These are phyloP conservation scores for Marasmius sp. DNA, from an alignment of 1,284 basidiomycete species.

Conservation along the genomic window DNA sequence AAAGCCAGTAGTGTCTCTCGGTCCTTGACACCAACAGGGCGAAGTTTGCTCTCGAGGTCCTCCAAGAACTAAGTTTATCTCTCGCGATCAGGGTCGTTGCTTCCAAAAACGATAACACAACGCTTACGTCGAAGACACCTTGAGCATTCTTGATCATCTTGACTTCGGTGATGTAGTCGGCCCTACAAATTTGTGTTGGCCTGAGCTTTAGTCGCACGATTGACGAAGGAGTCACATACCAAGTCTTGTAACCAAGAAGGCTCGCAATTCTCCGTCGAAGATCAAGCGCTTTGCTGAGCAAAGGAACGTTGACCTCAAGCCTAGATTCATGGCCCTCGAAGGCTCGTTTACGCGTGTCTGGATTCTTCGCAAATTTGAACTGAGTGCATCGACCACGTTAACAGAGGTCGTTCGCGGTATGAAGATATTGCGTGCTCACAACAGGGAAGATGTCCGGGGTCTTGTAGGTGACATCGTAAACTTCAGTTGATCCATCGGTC, in stretches of 20 bases:
- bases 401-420: background rate
- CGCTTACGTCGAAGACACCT: constrained; percentile 50
- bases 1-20: constrained; percentile 63
- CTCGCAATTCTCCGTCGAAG: constrained; percentile 68
- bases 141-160: constrained; percentile 81
- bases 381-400: constrained; percentile 24
- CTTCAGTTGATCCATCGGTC: constrained; percentile 50
- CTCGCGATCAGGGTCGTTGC: background rate
- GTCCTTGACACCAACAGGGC: constrained; percentile 70
- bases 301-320: constrained; percentile 65
- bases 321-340: constrained; percentile 68
- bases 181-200: constrained; percentile 34
- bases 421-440: constrained; percentile 37
- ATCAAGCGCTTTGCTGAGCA: constrained; percentile 64
- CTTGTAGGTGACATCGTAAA: constrained; percentile 72
- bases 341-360: constrained; percentile 65
- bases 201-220: background rate
- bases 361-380: constrained; percentile 77
- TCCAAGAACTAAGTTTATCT: constrained; percentile 51
- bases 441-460: constrained; percentile 78
- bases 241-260: constrained; percentile 73
- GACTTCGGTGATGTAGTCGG: constrained; percentile 76
- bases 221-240: constrained; percentile 29
- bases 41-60: constrained; percentile 73
- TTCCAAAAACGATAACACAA: background rate